Evolutionary conservation across 768 basidiomycete genomes (phyloP).

Genomic region (Boletus rex-veris): DNA sequence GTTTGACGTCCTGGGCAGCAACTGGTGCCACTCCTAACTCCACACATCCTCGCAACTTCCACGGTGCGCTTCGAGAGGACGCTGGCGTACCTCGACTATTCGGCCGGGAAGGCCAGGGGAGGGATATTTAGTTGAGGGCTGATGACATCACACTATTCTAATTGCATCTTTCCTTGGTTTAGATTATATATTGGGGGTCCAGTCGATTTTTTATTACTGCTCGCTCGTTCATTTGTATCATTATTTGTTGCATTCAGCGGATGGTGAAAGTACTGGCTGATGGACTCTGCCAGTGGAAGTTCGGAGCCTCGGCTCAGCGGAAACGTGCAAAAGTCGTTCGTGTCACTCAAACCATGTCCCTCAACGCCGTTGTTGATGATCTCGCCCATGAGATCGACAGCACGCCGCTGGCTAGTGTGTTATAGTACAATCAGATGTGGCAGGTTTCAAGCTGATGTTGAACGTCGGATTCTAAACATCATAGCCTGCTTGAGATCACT

Average conservation of each 20-base stretch:
- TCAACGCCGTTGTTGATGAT: too few relatives aligned
- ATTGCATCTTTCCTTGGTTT: neutral
- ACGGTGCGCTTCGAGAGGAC: slow-evolving; percentile 16
- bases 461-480: too few relatives aligned
- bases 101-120: slow-evolving; percentile 25
- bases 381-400: too few relatives aligned
- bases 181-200: slow-evolving; percentile 3
- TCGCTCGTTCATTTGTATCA: slow-evolving; percentile 11
- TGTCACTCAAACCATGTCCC: too few relatives aligned
- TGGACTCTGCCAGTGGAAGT: too few relatives aligned
- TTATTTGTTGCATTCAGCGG: slow-evolving; percentile 2
- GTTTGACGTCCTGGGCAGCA: slow-evolving; percentile 35
- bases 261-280: neutral
- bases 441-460: too few relatives aligned
- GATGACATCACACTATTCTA: neutral
- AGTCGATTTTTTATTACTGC: neutral
- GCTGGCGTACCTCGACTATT: slow-evolving; percentile 22
- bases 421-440: too few relatives aligned
- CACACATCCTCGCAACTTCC: slow-evolving; percentile 7
- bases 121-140: slow-evolving; percentile 18
- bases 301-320: too few relatives aligned
- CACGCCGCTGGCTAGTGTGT: too few relatives aligned
- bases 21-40: slow-evolving; percentile 23
- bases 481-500: too few relatives aligned
- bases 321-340: too few relatives aligned